Evolutionary conservation across 805 yeast genomes (phyloP), one percentile per base, ranked within the genome.

Genomic region (Helenozyma baotianmanensis): DNA sequence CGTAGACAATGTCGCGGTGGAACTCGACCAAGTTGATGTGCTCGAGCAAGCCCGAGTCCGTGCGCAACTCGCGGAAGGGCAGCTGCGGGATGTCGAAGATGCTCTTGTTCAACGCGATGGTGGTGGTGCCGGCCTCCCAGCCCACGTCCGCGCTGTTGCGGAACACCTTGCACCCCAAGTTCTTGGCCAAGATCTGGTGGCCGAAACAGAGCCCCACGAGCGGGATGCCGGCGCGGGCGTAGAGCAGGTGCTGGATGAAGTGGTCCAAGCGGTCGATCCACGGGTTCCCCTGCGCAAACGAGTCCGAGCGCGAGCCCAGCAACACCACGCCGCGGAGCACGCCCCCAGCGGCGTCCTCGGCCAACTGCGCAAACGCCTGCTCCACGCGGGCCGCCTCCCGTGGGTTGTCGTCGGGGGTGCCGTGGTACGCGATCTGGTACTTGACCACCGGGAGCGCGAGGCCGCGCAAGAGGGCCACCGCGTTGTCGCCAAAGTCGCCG

Each of bases 141-240:
- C 92, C 92, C 27, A 56, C 43, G 1, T 69, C 69, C 8, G 53
- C 34, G 6, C 44, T 29, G 53, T 77, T 82, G 37, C 76, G 62
- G 9, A 60, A 73, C 3, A 82, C 82, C 28, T 56, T 58, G 15
- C 74, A 72, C 2, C 86, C 90, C 27, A 84, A 54, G 6, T 82
- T 77, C 33, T 81, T 71, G 1, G 78, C 80, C 11, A 87, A 55
- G 15, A 85, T 68, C 53, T 87, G 96, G 56, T 88, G 96, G 5
- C 96, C 96, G 53, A 86, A 87, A 56, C 96, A 87, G 25, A 87
- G 63, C 3, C 95, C 94, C 5, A 75, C 70, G 4, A 78, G 36
- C 2, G 82, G 81, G n/a, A 70, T 56, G 21, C 48, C 38, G 5
- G 40, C 38, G 16, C 43, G 37, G 17, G 39, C 14, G 16, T 45